These are phyloP conservation scores for Diaporthe citrichinensis DNA, from an alignment of 2,329 filamentous ascomycete genomes.

Conservation along the genomic window DNA sequence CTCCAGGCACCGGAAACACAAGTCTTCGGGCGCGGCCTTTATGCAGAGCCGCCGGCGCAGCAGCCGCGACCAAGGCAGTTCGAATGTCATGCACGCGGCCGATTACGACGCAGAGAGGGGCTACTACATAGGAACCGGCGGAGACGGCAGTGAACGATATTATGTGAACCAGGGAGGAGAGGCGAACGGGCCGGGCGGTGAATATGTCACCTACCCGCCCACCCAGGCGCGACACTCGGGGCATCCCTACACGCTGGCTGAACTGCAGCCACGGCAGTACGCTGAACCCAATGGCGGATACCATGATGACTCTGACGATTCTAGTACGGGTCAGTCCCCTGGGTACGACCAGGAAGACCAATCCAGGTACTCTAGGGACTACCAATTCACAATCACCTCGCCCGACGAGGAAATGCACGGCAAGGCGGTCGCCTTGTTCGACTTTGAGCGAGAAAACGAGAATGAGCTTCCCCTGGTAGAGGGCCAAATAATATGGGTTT, in stretches of 20 bases:
- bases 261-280: conserved; percentile 62
- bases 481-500: conserved; percentile 96
- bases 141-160: conserved; percentile 81
- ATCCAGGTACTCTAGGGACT: conserved; percentile 89
- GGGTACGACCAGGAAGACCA: conserved; percentile 74
- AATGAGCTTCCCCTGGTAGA: conserved; percentile 94
- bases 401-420: conserved; percentile 98
- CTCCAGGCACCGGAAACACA: conserved; percentile 88
- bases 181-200: conserved; percentile 82
- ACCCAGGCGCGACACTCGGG: conserved; percentile 72
- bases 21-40: conserved; percentile 71
- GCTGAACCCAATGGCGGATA: conserved; percentile 64
- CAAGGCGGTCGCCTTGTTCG: conserved; percentile 94
- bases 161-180: conserved; percentile 80
- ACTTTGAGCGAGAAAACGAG: conserved; percentile 95
- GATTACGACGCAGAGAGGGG: conserved; percentile 73
- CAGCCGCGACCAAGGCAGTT: conserved; percentile 57
- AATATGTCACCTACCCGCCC: conserved; percentile 83
- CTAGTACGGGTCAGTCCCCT: conserved; percentile 72
- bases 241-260: conserved; percentile 60
- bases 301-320: conserved; percentile 69
- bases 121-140: conserved; percentile 76
- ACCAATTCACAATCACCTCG: conserved; percentile 94
- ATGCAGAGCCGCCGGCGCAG: conserved; percentile 62
- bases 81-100: conserved; percentile 61